Evolutionary conservation across 805 yeast genomes (phyloP).

Genomic region (Yamadazyma sp.): DNA sequence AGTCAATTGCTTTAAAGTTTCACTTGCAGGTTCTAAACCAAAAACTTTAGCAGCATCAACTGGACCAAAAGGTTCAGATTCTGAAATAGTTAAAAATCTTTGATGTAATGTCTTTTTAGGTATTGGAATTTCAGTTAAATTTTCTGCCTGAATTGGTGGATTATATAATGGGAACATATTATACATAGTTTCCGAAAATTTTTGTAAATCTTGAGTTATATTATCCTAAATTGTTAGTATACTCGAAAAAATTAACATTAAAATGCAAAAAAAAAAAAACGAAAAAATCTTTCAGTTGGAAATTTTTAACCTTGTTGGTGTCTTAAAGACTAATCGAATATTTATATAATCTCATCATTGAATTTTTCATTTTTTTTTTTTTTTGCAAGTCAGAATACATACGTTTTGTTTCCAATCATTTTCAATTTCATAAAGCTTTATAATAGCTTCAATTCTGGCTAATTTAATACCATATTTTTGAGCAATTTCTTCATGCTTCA

Average conservation of each 20-base stretch:
- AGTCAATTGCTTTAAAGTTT: slow-evolving; percentile 67
- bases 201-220: slow-evolving; percentile 53
- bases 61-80: slow-evolving; percentile 93
- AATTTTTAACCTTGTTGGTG: slow-evolving; percentile 25
- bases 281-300: slow-evolving; percentile 12
- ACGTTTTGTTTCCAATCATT: slow-evolving; percentile 56
- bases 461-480: slow-evolving; percentile 75
- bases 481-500: slow-evolving; percentile 70
- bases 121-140: slow-evolving; percentile 90
- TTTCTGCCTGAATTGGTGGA: slow-evolving; percentile 50
- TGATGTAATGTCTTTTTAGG: slow-evolving; percentile 80
- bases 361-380: neutral
- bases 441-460: slow-evolving; percentile 86
- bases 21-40: slow-evolving; percentile 83
- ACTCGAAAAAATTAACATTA: neutral
- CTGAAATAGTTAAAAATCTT: slow-evolving; percentile 85
- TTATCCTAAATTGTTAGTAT: slow-evolving; percentile 46
- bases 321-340: slow-evolving; percentile 81
- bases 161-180: slow-evolving; percentile 76
- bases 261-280: slow-evolving; percentile 13
- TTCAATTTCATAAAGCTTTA: slow-evolving; percentile 66
- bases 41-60: slow-evolving; percentile 87
- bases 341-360: slow-evolving; percentile 21
- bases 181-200: slow-evolving; percentile 61
- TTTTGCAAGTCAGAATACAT: slow-evolving; percentile 33